Conservation (phyloP, 192 early-diverging fungal genomes). For the Entomortierella chlamydospora region DNA sequence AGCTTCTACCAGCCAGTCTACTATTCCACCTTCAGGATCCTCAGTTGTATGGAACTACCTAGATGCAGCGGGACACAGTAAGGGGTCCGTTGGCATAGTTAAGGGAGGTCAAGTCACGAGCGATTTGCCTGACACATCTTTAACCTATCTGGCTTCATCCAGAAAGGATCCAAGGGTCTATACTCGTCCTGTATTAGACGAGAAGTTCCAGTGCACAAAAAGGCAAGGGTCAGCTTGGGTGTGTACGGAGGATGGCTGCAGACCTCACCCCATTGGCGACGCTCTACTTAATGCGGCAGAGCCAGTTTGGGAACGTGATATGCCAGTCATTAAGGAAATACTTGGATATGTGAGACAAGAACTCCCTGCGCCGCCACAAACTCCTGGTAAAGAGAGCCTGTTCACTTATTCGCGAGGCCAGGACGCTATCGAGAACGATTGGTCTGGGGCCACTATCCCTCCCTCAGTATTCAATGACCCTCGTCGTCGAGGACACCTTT, state of each 20-base stretch:
- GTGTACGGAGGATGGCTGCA: slow-evolving; percentile 46
- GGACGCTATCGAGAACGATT: slow-evolving; percentile 33
- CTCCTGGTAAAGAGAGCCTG: slow-evolving; percentile 9
- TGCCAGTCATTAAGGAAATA: slow-evolving; percentile 44
- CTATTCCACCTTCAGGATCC: slow-evolving; percentile 30
- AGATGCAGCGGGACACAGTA: slow-evolving; percentile 36
- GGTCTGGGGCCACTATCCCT: slow-evolving; percentile 19
- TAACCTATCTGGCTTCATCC: slow-evolving; percentile 33
- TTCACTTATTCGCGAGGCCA: slow-evolving; percentile 18
- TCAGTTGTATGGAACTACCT: slow-evolving; percentile 44
- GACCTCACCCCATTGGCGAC: slow-evolving; percentile 43
- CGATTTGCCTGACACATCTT: slow-evolving; percentile 9
- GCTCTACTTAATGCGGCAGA: slow-evolving; percentile 33
- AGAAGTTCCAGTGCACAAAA: slow-evolving; percentile 29
- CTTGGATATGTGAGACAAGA: slow-evolving; percentile 45
- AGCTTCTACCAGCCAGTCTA: slow-evolving; percentile 17
- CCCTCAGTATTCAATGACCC: slow-evolving; percentile 11
- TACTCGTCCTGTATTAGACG: slow-evolving; percentile 27
- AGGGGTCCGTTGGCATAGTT: slow-evolving; percentile 38
- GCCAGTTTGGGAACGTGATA: slow-evolving; percentile 37
- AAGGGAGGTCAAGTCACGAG: slow-evolving; percentile 17
- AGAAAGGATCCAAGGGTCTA: slow-evolving; percentile 15
- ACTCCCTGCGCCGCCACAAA: neutral
- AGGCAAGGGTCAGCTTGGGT: slow-evolving; percentile 40
- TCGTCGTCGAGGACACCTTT: slow-evolving; percentile 16